A percentile compares a stretch with the other conserved stretches of the same genome.
These are phyloP conservation scores for Phytophthora palmivora DNA, from an alignment of 352 stramenopile species.

Conservation along the genomic window DNA sequence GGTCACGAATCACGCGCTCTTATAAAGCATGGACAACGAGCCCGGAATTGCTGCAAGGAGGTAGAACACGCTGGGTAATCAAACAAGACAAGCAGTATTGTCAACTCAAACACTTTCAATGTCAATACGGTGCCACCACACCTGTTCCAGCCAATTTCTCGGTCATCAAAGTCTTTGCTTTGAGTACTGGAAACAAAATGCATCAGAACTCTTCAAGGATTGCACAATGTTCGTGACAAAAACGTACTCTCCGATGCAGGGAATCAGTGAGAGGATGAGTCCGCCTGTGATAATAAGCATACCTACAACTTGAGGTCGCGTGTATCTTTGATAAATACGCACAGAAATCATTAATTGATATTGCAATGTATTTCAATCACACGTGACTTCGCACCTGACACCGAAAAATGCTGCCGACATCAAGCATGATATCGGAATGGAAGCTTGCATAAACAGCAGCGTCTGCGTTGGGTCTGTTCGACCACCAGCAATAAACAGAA, in stretches of 20 bases:
- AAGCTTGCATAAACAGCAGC: slow-evolving; percentile 87
- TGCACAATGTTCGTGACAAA: not conserved
- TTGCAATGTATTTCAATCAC: not conserved
- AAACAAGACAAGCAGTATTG: slow-evolving; percentile 5
- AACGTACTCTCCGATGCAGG: slow-evolving; percentile 79
- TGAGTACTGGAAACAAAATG: slow-evolving; percentile 47
- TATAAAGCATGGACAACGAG: slow-evolving; percentile 88
- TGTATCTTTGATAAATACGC: slow-evolving; percentile 58
- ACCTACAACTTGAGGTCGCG: slow-evolving; percentile 73
- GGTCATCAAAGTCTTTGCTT: slow-evolving; percentile 68
- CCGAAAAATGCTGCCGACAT: slow-evolving; percentile 60
- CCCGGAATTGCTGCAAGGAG: slow-evolving; percentile 78
- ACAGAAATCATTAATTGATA: not conserved
- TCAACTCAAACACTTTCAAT: slow-evolving; percentile 2
- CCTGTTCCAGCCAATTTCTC: slow-evolving; percentile 86
- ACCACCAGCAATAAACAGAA: slow-evolving; percentile 85
- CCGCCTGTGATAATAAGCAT: slow-evolving; percentile 71
- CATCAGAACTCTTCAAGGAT: slow-evolving; percentile 6
- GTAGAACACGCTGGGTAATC: slow-evolving; percentile 66
- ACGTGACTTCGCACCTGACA: slow-evolving; percentile 43
- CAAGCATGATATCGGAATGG: slow-evolving; percentile 75
- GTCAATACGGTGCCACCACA: slow-evolving; percentile 18
- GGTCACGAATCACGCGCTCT: slow-evolving; percentile 82
- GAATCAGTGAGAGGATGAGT: slow-evolving; percentile 79
- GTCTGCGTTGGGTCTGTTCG: slow-evolving; percentile 87